Percentiles rank a stretch among this genome's conserved stretches.
Conservation (phyloP, 2,329 filamentous ascomycete genomes). For the Didymella segeticola region DNA sequence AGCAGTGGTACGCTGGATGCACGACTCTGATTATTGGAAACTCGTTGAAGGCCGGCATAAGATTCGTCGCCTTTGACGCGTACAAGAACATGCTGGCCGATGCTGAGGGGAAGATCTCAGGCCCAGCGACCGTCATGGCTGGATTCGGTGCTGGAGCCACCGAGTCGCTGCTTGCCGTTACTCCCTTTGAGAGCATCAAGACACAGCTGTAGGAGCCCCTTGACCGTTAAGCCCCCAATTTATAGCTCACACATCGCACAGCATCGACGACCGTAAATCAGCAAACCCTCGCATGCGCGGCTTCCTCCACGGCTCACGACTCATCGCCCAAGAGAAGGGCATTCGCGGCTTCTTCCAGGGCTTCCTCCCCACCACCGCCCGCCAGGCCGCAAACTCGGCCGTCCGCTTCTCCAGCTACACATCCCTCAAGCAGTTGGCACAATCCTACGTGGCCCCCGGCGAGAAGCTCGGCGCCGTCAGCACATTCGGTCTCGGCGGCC, state of each 20-base stretch:
- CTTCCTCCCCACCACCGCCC: conserved; percentile 90
- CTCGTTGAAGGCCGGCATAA: conserved; percentile 94
- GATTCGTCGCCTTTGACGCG: conserved; percentile 94
- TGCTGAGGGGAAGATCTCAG: conserved; percentile 84
- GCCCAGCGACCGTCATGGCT: conserved; percentile 87
- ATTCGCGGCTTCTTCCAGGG: conserved; percentile 95
- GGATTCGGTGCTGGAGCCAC: conserved; percentile 95
- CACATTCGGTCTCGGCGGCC: conserved; percentile 88
- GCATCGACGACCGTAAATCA: conserved; percentile 92
- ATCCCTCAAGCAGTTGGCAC: conserved; percentile 85
- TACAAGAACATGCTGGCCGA: conserved; percentile 87
- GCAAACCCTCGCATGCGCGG: conserved; percentile 85
- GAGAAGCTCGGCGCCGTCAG: conserved; percentile 89
- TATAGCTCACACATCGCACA: conserved; percentile 40
- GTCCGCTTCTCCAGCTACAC: conserved; percentile 92
- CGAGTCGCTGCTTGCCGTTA: conserved; percentile 91
- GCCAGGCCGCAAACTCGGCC: conserved; percentile 93
- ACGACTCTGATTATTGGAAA: conserved; percentile 97
- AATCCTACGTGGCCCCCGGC: conserved; percentile 89
- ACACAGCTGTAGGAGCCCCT: conserved; percentile 71
- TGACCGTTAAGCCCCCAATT: not conserved
- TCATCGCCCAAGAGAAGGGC: conserved; percentile 89
- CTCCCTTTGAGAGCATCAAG: conserved; percentile 97
- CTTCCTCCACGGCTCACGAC: conserved; percentile 85
- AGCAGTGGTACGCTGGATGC: conserved; percentile 97